phyloP scores from a whole-genome alignment of 2,329 filamentous ascomycete genomes.

The Pseudovirgaria hyperparasitica region DNA sequence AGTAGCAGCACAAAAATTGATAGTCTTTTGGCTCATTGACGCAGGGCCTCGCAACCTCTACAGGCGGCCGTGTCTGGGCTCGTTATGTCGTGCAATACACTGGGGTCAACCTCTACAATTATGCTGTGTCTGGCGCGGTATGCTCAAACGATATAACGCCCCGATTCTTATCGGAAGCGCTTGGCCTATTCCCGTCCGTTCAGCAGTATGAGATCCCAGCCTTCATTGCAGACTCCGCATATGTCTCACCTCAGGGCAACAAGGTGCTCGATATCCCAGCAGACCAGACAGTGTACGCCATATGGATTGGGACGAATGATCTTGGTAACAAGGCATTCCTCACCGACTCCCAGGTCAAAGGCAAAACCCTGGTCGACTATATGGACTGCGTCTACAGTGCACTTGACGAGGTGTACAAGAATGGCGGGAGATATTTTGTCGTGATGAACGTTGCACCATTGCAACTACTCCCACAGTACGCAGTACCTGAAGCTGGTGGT shows the following conservation, averaged over 20 bases:
- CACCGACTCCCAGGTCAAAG: conserved; percentile 46
- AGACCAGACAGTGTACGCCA: conserved; percentile 55
- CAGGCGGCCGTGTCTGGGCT: conserved; percentile 57
- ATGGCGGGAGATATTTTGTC: conserved; percentile 58
- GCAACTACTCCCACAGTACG: conserved; percentile 56
- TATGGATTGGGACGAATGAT: conserved; percentile 79
- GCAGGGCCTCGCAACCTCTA: conserved; percentile 40
- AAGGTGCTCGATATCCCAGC: conserved; percentile 29
- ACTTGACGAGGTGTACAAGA: conserved; percentile 50
- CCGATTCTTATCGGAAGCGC: conserved; percentile 39
- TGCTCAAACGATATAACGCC: conserved; percentile 58
- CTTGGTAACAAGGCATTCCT: conserved; percentile 54
- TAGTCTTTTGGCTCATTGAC: neutral
- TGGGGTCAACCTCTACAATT: conserved; percentile 46
- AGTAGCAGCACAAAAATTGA: neutral
- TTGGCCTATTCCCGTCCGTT: conserved; percentile 45
- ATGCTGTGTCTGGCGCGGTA: conserved; percentile 59
- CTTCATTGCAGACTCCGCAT: conserved; percentile 31
- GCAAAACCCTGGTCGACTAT: conserved; percentile 51
- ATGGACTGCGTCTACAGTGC: conserved; percentile 54
- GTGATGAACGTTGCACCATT: conserved; percentile 58
- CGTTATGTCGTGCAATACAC: conserved; percentile 51
- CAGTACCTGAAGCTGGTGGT: conserved; percentile 33
- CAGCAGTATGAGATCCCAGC: conserved; percentile 33
- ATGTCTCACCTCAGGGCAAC: conserved; percentile 19